Percentiles rank a stretch among this genome's conserved stretches.
These are phyloP conservation scores for Neolecta irregularis DNA, from an alignment of 1,139 yeast genomes.

Conservation along the genomic window DNA sequence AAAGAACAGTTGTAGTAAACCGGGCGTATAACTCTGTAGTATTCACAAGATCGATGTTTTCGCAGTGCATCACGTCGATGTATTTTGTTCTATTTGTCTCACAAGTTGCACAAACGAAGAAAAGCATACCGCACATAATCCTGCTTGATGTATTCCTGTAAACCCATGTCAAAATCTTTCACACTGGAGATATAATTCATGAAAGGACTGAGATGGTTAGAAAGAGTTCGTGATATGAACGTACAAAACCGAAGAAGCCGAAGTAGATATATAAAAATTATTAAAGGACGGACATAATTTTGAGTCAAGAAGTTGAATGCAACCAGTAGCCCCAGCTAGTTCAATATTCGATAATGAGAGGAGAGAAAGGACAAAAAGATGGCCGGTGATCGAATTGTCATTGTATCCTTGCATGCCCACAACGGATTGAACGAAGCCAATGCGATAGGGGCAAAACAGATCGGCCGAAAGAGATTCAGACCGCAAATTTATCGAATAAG, in stretches of 20 bases:
- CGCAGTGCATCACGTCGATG: background rate
- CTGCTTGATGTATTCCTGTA: background rate
- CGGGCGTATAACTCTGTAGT: conserved; percentile 2
- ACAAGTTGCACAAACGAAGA: background rate
- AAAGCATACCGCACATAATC: conserved; percentile 1
- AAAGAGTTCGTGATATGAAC: background rate
- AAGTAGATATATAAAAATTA: conserved; percentile 4
- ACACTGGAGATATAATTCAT: background rate
- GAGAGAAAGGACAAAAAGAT: too few species aligned
- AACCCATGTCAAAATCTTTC: background rate
- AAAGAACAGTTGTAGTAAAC: conserved; percentile 8
- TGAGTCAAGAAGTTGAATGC: conserved; percentile 1
- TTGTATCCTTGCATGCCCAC: too few species aligned
- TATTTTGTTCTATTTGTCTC: conserved; percentile 1
- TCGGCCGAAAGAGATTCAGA: too few species aligned
- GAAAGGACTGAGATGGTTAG: conserved; percentile 2
- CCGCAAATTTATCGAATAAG: too few species aligned
- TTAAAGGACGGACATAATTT: conserved; percentile 3
- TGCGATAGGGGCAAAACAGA: too few species aligned
- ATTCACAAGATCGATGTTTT: background rate
- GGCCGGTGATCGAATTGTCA: too few species aligned
- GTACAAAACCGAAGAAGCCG: background rate
- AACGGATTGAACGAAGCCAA: too few species aligned
- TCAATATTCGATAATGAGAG: too few species aligned
- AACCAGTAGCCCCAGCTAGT: too few species aligned